A percentile compares a stretch with the other conserved stretches of the same genome.
Evolutionary conservation across 2,329 filamentous ascomycete genomes (phyloP).

Genomic region (Fusarium chlamydosporum): DNA sequence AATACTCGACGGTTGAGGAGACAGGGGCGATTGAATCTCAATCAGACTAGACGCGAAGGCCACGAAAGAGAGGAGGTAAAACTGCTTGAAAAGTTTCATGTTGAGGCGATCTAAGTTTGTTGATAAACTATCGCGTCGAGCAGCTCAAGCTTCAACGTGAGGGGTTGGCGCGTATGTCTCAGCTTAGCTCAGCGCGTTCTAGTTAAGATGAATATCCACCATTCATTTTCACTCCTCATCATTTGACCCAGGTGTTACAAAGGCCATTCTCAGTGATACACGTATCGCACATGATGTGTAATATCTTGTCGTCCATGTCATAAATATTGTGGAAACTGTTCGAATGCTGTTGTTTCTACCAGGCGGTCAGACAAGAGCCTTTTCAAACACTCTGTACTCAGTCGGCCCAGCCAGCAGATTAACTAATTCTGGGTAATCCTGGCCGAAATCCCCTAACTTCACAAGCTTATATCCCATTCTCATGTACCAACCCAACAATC

Average conservation of each 20-base stretch:
- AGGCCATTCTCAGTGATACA: neutral
- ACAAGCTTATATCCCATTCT: conserved; percentile 51
- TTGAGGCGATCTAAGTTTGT: no score
- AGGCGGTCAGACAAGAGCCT: conserved; percentile 19
- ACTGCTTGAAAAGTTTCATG: conserved; percentile 4
- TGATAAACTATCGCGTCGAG: neutral
- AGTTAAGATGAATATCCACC: neutral
- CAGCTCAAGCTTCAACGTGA: neutral
- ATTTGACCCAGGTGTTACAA: no score
- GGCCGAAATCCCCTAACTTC: conserved; percentile 47
- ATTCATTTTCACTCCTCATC: neutral
- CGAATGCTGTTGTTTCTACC: no score
- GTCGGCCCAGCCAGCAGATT: conserved; percentile 48
- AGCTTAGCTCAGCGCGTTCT: conserved; percentile 1
- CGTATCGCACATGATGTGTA: neutral
- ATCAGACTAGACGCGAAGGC: neutral
- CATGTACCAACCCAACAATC: conserved; percentile 50
- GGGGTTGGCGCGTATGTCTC: conserved; percentile 4
- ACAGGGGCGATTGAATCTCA: neutral
- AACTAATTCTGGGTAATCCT: conserved; percentile 51
- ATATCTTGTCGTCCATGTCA: neutral
- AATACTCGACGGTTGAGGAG: neutral
- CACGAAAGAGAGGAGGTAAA: neutral
- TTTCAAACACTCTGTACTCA: conserved; percentile 52
- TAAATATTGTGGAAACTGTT: neutral